phyloP scores from a whole-genome alignment of 495 filamentous ascomycete genomes.

The Penicillium simplicissimum region DNA sequence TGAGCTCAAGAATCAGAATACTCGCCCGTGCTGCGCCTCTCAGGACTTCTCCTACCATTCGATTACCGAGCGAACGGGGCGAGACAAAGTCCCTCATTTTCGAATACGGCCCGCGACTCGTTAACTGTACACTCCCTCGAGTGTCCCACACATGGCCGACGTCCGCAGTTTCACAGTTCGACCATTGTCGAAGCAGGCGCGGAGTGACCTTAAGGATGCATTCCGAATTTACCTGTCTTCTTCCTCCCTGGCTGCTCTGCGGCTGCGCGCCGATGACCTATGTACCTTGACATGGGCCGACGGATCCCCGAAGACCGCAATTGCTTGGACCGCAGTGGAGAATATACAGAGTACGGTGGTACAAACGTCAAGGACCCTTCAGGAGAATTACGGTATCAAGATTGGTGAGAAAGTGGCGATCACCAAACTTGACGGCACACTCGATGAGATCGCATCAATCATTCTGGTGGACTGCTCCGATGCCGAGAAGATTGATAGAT shows the following conservation, averaged over 20 bases:
- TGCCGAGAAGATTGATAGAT: conserved; percentile 33
- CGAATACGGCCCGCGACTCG: neutral
- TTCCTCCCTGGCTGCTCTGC: conserved; percentile 60
- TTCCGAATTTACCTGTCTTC: conserved; percentile 69
- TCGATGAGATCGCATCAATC: conserved; percentile 47
- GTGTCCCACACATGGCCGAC: conserved; percentile 37
- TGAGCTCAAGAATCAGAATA: neutral
- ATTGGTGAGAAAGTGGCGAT: conserved; percentile 62
- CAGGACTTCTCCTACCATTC: neutral
- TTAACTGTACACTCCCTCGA: neutral
- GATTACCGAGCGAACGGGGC: neutral
- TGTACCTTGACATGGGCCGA: conserved; percentile 53
- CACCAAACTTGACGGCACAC: conserved; percentile 38
- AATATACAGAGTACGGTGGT: conserved; percentile 63
- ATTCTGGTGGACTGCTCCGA: conserved; percentile 53
- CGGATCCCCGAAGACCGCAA: conserved; percentile 52
- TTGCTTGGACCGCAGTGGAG: conserved; percentile 65
- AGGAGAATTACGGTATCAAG: conserved; percentile 63
- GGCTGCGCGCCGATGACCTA: conserved; percentile 59
- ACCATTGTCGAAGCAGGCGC: conserved; percentile 51
- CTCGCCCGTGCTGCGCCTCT: neutral
- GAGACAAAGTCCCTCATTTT: neutral
- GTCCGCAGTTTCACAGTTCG: conserved; percentile 53
- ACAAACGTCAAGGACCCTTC: conserved; percentile 65
- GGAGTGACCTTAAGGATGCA: conserved; percentile 55